These are phyloP conservation scores for Medicago lupulina DNA, from an alignment of 306 rosid genomes.

Conservation along the genomic window DNA sequence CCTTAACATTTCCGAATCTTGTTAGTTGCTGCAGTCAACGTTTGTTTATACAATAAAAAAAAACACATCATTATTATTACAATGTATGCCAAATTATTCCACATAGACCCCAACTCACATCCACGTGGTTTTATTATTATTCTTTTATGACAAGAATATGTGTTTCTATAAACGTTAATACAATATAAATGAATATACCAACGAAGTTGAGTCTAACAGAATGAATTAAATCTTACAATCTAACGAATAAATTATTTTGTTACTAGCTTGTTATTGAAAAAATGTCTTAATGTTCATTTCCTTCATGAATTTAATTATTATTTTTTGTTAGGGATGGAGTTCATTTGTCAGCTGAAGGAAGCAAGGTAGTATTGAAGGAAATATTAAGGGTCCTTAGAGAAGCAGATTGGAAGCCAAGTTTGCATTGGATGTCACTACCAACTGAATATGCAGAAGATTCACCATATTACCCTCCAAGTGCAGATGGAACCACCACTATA, in stretches of 20 bases:
- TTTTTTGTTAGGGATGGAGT: constrained; percentile 67
- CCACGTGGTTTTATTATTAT: not conserved
- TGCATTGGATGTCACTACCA: constrained; percentile 66
- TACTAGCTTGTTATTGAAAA: too few species aligned
- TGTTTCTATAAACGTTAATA: too few species aligned
- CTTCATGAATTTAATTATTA: not conserved
- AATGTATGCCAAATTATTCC: not conserved
- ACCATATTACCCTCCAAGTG: constrained; percentile 46
- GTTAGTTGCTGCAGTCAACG: not conserved
- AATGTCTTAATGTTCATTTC: too few species aligned
- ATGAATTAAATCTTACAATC: too few species aligned
- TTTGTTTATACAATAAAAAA: too few species aligned
- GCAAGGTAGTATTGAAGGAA: constrained; percentile 72
- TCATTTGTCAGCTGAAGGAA: constrained; percentile 72
- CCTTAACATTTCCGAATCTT: not conserved
- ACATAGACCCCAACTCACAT: not conserved
- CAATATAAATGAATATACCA: too few species aligned
- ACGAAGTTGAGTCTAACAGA: too few species aligned
- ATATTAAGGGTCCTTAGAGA: constrained; percentile 60
- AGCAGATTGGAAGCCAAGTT: constrained; percentile 76
- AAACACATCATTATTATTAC: not conserved
- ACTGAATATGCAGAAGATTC: constrained; percentile 65
- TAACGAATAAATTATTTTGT: too few species aligned
- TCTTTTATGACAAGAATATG: not conserved
- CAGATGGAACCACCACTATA: constrained; percentile 49